phyloP scores from a whole-genome alignment of 768 basidiomycete species.

The Gautieria morchelliformis region DNA sequence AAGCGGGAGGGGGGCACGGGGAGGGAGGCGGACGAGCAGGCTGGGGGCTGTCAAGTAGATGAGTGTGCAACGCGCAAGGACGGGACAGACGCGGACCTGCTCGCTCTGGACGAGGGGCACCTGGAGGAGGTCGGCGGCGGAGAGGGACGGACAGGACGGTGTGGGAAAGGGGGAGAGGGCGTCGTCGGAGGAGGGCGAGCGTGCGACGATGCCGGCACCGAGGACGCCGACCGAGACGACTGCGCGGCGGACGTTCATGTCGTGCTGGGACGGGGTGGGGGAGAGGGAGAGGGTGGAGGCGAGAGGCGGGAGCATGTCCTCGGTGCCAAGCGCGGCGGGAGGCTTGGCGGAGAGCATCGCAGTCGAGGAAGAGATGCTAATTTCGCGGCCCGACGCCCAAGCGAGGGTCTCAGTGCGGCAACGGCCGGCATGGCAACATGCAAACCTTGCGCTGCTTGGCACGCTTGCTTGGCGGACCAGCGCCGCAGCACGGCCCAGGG shows the following conservation, averaged over 20 bases:
- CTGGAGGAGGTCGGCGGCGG: not conserved
- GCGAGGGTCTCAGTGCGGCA: no score
- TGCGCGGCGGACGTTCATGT: not conserved
- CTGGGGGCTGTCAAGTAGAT: conserved; percentile 12
- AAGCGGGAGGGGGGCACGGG: conserved; percentile 21
- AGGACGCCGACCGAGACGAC: conserved; percentile 1
- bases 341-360: no score
- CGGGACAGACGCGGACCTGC: not conserved
- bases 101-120: no score
- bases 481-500: no score
- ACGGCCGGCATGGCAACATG: no score
- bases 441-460: no score
- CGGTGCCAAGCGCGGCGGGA: no score
- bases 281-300: conserved; percentile 7
- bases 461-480: no score
- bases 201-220: conserved; percentile 2
- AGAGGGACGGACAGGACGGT: not conserved
- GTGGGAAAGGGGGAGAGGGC: not conserved
- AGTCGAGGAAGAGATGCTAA: no score
- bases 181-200: not conserved
- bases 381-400: no score
- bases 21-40: conserved; percentile 9
- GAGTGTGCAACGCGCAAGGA: conserved; percentile 9
- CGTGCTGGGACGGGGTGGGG: not conserved
- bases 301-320: no score